Evolutionary conservation across 768 basidiomycete genomes (phyloP), one percentile per base, ranked within the genome.

Genomic region (Agrocybe praecox): DNA sequence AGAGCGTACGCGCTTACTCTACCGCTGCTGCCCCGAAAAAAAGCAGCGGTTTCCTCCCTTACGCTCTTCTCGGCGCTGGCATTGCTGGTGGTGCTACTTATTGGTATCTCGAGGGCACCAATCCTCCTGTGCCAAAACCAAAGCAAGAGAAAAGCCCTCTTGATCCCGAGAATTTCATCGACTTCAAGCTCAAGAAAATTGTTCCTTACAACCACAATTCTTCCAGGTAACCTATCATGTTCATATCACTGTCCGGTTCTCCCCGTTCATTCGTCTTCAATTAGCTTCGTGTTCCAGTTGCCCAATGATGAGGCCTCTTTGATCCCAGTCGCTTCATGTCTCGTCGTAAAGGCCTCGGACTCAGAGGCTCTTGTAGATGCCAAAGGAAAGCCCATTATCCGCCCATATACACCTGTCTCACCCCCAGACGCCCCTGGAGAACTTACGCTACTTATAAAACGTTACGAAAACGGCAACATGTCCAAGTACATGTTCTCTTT

Each of bases 121-220:
- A 58, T 56, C 65, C 58, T 33, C 42, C 45, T 9, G 65, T 56
- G 6, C 64, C 47, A 62, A 70, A 69, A 64, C 72, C 68, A 52
- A 74, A 72, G 67, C 82, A 81, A 59, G 76, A 84, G 67, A 87
- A 84, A 68, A 89, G 87, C 62, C 84, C 88, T 12, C 80, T 94
- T 22, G 88, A 91, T 68, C 83, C 90, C 8, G 74, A 90, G 56
- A 84, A 87, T 61, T 93, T 88, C 66, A 72, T 86, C 49, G 85
- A 92, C 69, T 89, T 97, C 73, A 87, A 86, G 69, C 84, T 98
- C 65, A 90, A 90, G 71, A 84, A 86, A 66, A 71, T 93, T 57
- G 75, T 86, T 57, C 88, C 88, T 0, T 97, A 96, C 80, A 98
- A 97, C 83, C 90, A 98, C 82, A 97, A 98, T 75, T 90, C 94